A percentile compares a stretch with the other conserved stretches of the same genome.
These are phyloP conservation scores for Phaseolus lunatus DNA, from an alignment of 306 rosid species.

Conservation along the genomic window DNA sequence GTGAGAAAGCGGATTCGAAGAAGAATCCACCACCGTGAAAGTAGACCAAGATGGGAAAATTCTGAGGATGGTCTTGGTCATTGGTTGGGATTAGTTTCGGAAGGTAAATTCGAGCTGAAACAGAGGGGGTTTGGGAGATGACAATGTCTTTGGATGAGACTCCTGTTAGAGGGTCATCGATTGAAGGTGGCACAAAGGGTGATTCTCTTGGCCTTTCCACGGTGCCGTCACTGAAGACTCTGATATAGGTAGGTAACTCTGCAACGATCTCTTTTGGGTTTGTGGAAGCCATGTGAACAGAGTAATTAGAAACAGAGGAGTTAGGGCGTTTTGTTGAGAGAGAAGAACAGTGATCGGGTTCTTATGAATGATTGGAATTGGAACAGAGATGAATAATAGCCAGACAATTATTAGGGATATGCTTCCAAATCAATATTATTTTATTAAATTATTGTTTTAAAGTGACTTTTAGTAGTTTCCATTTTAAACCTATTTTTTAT, in stretches of 20 bases:
- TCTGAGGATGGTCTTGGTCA: neutral
- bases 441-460: too few relatives aligned
- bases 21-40: constrained; percentile 61
- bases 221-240: constrained; percentile 50
- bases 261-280: constrained; percentile 26
- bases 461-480: too few relatives aligned
- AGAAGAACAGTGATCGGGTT: too few relatives aligned
- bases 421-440: too few relatives aligned
- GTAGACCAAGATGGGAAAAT: constrained; percentile 61
- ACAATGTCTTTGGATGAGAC: constrained; percentile 61
- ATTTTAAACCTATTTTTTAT: too few relatives aligned
- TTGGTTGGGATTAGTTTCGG: constrained; percentile 30
- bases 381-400: too few relatives aligned
- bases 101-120: constrained; percentile 58
- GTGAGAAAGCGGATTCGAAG: constrained; percentile 56
- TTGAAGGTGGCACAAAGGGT: constrained; percentile 44
- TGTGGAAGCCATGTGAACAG: constrained; percentile 4
- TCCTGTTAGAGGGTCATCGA: constrained; percentile 44
- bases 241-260: constrained; percentile 43
- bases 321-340: too few relatives aligned
- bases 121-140: constrained; percentile 51
- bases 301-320: neutral
- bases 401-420: too few relatives aligned
- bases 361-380: too few relatives aligned
- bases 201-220: constrained; percentile 42